These are phyloP conservation scores for Carallia pectinifolia DNA, from an alignment of 345 rosid genomes.

Conservation along the genomic window DNA sequence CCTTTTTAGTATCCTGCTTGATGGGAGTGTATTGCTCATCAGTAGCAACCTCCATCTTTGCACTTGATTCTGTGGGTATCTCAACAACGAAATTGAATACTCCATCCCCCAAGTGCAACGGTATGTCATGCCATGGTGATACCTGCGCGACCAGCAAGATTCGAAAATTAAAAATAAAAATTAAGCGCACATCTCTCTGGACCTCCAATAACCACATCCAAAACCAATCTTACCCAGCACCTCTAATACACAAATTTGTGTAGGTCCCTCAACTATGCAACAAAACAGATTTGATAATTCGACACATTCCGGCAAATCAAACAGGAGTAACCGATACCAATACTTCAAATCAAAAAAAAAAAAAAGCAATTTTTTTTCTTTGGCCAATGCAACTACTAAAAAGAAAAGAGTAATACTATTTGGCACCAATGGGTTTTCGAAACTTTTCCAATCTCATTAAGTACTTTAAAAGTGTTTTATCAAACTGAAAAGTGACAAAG, in stretches of 20 bases:
- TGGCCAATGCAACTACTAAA: background rate
- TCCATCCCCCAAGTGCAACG: conserved; percentile 77
- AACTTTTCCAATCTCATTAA: too few species aligned
- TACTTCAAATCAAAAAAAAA: background rate
- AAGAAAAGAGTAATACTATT: background rate
- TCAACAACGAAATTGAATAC: conserved; percentile 80
- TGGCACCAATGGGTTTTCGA: too few species aligned
- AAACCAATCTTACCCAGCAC: background rate
- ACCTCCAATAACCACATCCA: background rate
- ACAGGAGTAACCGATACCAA: background rate
- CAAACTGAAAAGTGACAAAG: too few species aligned
- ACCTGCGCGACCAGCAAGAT: conserved; percentile 39
- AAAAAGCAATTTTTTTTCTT: too few species aligned
- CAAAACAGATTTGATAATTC: background rate
- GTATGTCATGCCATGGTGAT: conserved; percentile 97
- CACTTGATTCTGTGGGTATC: conserved; percentile 89
- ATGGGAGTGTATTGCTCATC: conserved; percentile 88
- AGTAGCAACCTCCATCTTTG: conserved; percentile 98
- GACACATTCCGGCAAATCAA: background rate
- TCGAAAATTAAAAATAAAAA: background rate
- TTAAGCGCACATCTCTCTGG: background rate
- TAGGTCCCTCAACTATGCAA: background rate
- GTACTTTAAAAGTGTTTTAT: too few species aligned
- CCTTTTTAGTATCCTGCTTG: conserved; percentile 84
- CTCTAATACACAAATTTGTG: background rate